Conservation (phyloP, 176 grass and related monocot species). For the Thinopyrum elongatum region DNA sequence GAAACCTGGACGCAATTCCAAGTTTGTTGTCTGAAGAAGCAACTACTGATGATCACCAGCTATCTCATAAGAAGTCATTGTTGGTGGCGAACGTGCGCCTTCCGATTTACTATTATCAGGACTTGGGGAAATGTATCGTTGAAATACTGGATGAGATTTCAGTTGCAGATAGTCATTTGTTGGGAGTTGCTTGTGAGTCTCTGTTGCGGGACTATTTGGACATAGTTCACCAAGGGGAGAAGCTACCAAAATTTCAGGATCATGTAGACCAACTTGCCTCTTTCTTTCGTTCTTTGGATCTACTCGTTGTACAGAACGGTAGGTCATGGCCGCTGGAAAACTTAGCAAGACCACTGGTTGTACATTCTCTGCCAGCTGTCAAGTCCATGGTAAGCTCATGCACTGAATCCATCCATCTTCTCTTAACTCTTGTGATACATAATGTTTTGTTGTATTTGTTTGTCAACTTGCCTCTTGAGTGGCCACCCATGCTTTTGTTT, state of each 20-base stretch:
- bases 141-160: conserved; percentile 69
- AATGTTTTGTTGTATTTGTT: neutral
- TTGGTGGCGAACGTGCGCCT: conserved; percentile 17
- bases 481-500: no score
- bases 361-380: conserved; percentile 55
- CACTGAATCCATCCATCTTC: conserved; percentile 10
- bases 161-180: conserved; percentile 37
- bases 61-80: conserved; percentile 39
- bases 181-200: conserved; percentile 61
- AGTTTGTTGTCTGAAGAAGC: conserved; percentile 22
- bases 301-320: conserved; percentile 55
- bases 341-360: conserved; percentile 72
- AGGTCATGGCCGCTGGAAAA: conserved; percentile 75
- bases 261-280: conserved; percentile 60
- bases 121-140: conserved; percentile 66
- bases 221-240: conserved; percentile 66
- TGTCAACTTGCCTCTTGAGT: no score
- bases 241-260: conserved; percentile 54
- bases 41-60: conserved; percentile 25
- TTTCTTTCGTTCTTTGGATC: conserved; percentile 75
- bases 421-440: neutral
- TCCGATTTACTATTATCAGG: conserved; percentile 66
- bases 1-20: conserved; percentile 24
- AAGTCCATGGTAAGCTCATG: conserved; percentile 61
- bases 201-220: conserved; percentile 59